Percentiles rank a stretch among this genome's conserved stretches.
phyloP scores from a whole-genome alignment of 148 eudicot genomes.

The Polygonum maritimum region DNA sequence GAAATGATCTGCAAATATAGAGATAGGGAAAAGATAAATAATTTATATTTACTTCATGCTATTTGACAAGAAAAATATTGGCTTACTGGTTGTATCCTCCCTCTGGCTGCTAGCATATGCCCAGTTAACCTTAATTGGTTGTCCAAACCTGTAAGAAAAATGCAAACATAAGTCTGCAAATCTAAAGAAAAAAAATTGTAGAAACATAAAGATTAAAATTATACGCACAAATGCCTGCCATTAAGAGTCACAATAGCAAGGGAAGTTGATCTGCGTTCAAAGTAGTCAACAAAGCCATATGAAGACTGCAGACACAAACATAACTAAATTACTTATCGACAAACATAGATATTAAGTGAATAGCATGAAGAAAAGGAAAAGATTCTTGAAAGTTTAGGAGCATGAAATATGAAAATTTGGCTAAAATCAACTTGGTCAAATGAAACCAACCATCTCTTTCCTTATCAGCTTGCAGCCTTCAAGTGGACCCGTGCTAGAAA shows the following conservation, averaged over 20 bases:
- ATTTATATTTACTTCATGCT: background rate
- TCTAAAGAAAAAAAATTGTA: background rate
- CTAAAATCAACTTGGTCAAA: background rate
- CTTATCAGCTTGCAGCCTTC: slow-evolving; percentile 92
- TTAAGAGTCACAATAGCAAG: slow-evolving; percentile 78
- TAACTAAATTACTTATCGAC: background rate
- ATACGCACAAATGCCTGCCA: slow-evolving; percentile 81
- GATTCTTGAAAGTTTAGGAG: background rate
- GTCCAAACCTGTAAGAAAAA: slow-evolving; percentile 66
- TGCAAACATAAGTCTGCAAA: background rate
- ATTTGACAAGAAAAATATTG: slow-evolving; percentile 5
- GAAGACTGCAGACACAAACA: slow-evolving; percentile 57
- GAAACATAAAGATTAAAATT: background rate
- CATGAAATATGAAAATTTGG: background rate
- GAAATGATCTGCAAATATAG: slow-evolving; percentile 50
- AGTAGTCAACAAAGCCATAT: slow-evolving; percentile 92
- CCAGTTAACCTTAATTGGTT: slow-evolving; percentile 95
- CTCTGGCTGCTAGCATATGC: slow-evolving; percentile 94
- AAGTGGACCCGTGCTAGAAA: slow-evolving; percentile 66
- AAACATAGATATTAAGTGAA: too few relatives aligned
- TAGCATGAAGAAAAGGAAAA: background rate
- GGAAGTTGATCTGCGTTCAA: slow-evolving; percentile 79
- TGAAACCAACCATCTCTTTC: slow-evolving; percentile 59
- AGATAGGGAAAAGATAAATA: background rate
- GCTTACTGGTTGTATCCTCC: slow-evolving; percentile 80